These are phyloP conservation scores for Trichomonas tenax DNA, from an alignment of 208 protist species.

Conservation along the genomic window DNA sequence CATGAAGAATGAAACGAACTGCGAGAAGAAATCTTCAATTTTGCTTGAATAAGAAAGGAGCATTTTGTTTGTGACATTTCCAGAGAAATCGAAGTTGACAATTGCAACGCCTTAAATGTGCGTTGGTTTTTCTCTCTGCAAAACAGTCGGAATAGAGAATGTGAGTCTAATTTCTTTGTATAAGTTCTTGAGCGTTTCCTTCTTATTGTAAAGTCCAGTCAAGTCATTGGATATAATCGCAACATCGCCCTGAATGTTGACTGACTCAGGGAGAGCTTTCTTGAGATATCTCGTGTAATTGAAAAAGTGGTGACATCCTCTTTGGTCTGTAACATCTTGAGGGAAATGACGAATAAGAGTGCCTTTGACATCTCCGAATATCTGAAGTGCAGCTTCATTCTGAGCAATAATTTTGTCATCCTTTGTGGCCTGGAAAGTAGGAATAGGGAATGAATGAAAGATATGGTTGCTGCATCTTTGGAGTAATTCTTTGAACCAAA, in stretches of 20 bases:
- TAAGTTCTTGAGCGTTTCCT: background rate
- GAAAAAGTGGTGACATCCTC: background rate
- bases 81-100: background rate
- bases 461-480: background rate
- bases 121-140: background rate
- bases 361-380: background rate
- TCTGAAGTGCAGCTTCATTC: background rate
- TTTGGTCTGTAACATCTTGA: background rate
- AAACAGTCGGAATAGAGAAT: background rate
- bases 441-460: background rate
- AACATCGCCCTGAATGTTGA: background rate
- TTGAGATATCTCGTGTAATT: background rate
- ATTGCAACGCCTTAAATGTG: background rate
- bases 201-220: background rate
- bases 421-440: background rate
- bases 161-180: background rate
- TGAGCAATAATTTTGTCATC: background rate
- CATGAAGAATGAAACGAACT: background rate
- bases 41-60: background rate
- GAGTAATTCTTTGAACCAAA: background rate
- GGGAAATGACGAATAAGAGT: background rate
- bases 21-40: background rate
- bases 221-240: background rate
- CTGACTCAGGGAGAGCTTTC: background rate
- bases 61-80: background rate